phyloP scores from a whole-genome alignment of 768 basidiomycete species.

The Mycena albidolilacea region DNA sequence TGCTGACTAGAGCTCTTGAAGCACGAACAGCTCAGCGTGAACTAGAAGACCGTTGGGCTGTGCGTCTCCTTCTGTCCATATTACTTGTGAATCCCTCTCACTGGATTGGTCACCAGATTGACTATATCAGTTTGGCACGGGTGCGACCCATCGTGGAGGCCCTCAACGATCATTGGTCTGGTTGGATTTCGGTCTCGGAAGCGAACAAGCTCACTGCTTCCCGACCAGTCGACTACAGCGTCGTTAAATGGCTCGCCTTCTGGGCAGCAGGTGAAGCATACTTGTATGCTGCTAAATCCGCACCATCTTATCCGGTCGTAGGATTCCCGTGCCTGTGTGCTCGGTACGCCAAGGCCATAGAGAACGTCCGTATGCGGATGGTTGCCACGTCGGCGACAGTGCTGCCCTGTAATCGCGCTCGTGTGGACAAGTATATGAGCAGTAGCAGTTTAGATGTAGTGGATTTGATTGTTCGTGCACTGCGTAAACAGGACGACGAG shows the following conservation, averaged over 20 bases:
- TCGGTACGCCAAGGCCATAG: conserved; percentile 14
- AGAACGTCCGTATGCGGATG: conserved; percentile 9
- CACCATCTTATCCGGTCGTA: not conserved
- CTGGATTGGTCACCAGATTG: conserved; percentile 13
- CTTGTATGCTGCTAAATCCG: not conserved
- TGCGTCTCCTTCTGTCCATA: conserved; percentile 25
- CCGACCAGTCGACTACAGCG: conserved; percentile 3
- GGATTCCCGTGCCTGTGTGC: conserved; percentile 1
- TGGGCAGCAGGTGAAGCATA: conserved; percentile 13
- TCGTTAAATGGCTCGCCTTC: conserved; percentile 19
- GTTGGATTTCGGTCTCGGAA: conserved; percentile 16
- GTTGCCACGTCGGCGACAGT: not conserved
- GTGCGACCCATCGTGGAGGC: conserved; percentile 54
- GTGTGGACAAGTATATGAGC: conserved; percentile 8
- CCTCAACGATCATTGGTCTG: conserved; percentile 20
- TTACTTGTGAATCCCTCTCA: not conserved
- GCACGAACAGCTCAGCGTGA: not conserved
- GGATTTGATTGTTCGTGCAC: not conserved
- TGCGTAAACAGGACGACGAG: conserved; percentile 6
- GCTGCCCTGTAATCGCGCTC: conserved; percentile 17
- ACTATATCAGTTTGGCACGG: conserved; percentile 56
- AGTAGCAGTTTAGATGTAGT: not conserved
- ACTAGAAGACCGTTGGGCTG: conserved; percentile 55
- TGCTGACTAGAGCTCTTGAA: conserved; percentile 1
- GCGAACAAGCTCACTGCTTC: conserved; percentile 19